Conservation (phyloP, 169 alveolate species). For the Plasmodium reichenowi region DNA sequence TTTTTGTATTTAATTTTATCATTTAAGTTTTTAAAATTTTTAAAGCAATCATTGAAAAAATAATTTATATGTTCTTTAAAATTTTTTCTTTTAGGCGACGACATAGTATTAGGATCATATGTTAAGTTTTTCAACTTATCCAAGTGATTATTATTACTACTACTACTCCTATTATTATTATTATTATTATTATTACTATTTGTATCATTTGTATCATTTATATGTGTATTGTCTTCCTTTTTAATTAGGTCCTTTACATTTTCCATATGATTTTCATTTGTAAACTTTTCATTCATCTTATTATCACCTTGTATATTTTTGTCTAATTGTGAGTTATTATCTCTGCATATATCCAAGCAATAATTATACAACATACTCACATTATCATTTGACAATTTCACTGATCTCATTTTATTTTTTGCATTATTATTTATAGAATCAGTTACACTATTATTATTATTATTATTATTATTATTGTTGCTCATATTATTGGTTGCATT, state of each 20-base stretch:
- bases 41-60: constrained; percentile 37
- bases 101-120: background rate
- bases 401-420: background rate
- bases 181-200: background rate
- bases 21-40: constrained; percentile 13
- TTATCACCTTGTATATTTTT: background rate
- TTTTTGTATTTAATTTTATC: background rate
- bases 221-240: background rate
- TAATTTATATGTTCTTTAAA: constrained; percentile 28
- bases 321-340: background rate
- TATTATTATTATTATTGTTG: background rate
- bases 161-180: constrained; percentile 1
- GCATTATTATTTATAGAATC: background rate
- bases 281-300: background rate
- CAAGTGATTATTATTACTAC: background rate
- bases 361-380: constrained; percentile 26
- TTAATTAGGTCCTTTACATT: background rate
- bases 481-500: too few species aligned
- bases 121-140: constrained; percentile 4
- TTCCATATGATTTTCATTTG: background rate
- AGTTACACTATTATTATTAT: background rate
- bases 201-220: background rate
- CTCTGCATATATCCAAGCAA: constrained; percentile 22
- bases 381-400: constrained; percentile 26
- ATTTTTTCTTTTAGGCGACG: too few species aligned